Conservation (phyloP, 163 green algal genomes). For the Prototheca stagnorum region DNA sequence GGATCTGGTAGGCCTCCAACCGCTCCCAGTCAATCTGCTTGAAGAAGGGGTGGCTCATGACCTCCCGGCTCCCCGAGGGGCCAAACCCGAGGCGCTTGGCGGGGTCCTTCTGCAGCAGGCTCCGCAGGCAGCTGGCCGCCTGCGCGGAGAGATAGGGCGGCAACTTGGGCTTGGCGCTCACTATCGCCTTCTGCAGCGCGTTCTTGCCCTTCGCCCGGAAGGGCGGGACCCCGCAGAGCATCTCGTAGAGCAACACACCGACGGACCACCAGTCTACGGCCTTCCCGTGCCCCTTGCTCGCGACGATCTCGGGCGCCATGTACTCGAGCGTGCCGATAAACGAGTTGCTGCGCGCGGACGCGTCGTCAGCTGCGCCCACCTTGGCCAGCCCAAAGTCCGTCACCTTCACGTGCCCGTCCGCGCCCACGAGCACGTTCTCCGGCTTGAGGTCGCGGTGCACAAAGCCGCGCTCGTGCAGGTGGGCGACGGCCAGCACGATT, state of each 20-base stretch:
- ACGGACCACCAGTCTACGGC: slow-evolving; percentile 93
- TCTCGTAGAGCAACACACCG: slow-evolving; percentile 92
- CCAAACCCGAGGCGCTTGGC: slow-evolving; percentile 60
- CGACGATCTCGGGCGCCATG: slow-evolving; percentile 82
- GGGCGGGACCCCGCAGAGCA: slow-evolving; percentile 77
- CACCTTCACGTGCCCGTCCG: slow-evolving; percentile 68
- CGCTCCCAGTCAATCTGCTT: slow-evolving; percentile 65
- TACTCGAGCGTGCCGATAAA: slow-evolving; percentile 98
- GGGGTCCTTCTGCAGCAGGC: slow-evolving; percentile 58
- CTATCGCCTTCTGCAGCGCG: slow-evolving; percentile 74
- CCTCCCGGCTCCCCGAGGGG: slow-evolving; percentile 29
- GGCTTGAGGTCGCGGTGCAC: slow-evolving; percentile 92
- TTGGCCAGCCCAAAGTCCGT: slow-evolving; percentile 97
- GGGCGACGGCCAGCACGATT: slow-evolving; percentile 79
- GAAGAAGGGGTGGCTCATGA: slow-evolving; percentile 79
- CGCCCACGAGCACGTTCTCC: slow-evolving; percentile 91
- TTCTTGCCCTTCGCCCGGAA: slow-evolving; percentile 59
- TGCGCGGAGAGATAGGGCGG: slow-evolving; percentile 48
- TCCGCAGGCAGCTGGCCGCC: slow-evolving; percentile 46
- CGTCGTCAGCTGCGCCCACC: slow-evolving; percentile 36
- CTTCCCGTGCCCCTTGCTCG: slow-evolving; percentile 56
- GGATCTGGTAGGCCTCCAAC: slow-evolving; percentile 48
- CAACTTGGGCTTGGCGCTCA: slow-evolving; percentile 61
- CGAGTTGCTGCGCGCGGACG: slow-evolving; percentile 57
- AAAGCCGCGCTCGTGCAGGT: slow-evolving; percentile 72